phyloP scores from a whole-genome alignment of 2,329 filamentous ascomycete species.

The Drechslerella coelobrocha region DNA sequence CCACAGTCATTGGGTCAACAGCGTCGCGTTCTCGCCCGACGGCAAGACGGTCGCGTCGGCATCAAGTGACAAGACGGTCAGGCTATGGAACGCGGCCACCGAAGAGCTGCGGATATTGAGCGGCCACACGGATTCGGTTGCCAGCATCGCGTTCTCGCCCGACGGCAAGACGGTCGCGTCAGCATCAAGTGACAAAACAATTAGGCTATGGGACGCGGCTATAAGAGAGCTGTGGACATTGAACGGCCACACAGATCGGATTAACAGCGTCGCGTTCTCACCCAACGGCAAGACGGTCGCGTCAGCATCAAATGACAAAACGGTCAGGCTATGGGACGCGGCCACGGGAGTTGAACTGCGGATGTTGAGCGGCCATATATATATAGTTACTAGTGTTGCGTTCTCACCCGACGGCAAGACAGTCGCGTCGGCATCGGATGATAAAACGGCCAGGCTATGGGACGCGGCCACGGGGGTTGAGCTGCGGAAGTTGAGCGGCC shows the following conservation, averaged over 20 bases:
- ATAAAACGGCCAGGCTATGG: constrained; percentile 5
- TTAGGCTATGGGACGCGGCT: constrained; percentile 15
- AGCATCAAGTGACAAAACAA: constrained; percentile 13
- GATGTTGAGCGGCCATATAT: not conserved
- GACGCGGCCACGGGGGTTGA: not conserved
- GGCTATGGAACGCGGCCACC: constrained; percentile 1
- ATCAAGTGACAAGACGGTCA: not conserved
- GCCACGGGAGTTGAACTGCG: not conserved
- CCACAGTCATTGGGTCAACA: not conserved
- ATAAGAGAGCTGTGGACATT: not conserved
- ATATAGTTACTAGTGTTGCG: not conserved
- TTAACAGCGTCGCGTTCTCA: constrained; percentile 5
- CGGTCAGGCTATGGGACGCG: constrained; percentile 8
- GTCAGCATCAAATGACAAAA: not conserved
- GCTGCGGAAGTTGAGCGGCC: too few relatives aligned
- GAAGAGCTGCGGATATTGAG: not conserved
- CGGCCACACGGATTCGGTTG: not conserved
- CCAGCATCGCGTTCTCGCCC: not conserved
- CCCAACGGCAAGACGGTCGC: constrained; percentile 3
- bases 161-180: constrained; percentile 22
- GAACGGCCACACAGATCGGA: not conserved
- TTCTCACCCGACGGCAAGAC: constrained; percentile 88
- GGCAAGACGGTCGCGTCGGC: not conserved
- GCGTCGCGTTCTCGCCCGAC: constrained; percentile 8
- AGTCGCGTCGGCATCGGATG: constrained; percentile 71